Base-by-base conservation (phyloP, 2,329 filamentous ascomycete species). In the Pyrenophora graminea region DNA sequence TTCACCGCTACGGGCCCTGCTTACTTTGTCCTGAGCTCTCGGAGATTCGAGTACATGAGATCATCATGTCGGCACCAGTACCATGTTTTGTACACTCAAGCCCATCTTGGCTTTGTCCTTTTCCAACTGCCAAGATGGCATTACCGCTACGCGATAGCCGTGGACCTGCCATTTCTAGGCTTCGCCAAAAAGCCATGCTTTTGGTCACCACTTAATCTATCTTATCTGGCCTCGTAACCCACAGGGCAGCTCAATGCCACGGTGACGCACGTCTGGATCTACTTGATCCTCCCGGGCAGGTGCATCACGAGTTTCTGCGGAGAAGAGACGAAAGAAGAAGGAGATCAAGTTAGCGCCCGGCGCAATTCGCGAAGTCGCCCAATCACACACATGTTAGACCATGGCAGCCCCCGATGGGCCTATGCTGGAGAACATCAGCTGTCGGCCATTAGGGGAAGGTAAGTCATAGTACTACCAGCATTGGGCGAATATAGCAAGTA, bases 301-400 rank as follows among this genome's bases (percentile, higher is more conserved):
- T 55, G 51, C 36, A 43, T 49, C 38, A 51, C 47, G 39, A 45
- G 41, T 34, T 45, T 39, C 33, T 39, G 39, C 56, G 54, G 56
- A 59, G 50, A 10, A 39, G 36, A 25, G 42, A 49, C 56, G 3
- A 52, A 59, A 57, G 45, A 21, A 56, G 56, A 59, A 59, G 56
- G 56, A 53, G 47, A 47, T 39, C 25, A 57, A 27, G 34, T 38
- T 57, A 59, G 56, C 54, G 56, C 48, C 46, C 36, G 34, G 19
- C 30, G 48, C 45, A 55, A 55, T 55, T 56, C 48, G 40, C 45
- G 25, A 48, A 39, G 21, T 23, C 37, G 39, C 33, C 56, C 50
- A 59, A 56, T 59, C 21, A 46, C 10, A 23, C 48, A 13, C 42
- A 25, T n/a, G 39, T 27, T 25, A 33, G 42, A 45, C 44, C 36